These are phyloP conservation scores for Beauveria brongniartii DNA, from an alignment of 2,329 filamentous ascomycete species.

Conservation along the genomic window DNA sequence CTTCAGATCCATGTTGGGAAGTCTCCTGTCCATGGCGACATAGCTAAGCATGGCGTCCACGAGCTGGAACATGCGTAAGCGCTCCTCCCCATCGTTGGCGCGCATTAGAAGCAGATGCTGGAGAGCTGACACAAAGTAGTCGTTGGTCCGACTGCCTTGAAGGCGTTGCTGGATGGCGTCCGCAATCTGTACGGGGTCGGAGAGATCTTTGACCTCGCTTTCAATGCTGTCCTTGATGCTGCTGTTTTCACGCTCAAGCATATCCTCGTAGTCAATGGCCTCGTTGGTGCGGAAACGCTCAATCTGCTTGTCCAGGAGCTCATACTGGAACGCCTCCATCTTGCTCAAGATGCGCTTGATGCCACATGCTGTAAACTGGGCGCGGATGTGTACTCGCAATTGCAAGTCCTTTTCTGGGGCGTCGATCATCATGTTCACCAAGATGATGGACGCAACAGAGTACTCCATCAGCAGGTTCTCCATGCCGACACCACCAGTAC, in stretches of 20 bases:
- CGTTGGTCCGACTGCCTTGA: constrained; percentile 74
- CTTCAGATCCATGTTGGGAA: constrained; percentile 96
- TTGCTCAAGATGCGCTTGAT: constrained; percentile 90
- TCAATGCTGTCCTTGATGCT: constrained; percentile 85
- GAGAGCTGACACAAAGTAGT: constrained; percentile 92
- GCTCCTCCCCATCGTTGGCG: constrained; percentile 86
- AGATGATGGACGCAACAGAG: constrained; percentile 84
- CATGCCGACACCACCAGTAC: constrained; percentile 94
- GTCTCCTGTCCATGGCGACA: constrained; percentile 91
- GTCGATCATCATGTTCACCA: constrained; percentile 96
- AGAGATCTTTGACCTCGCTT: constrained; percentile 82
- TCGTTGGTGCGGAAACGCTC: constrained; percentile 90
- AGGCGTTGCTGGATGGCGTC: constrained; percentile 87
- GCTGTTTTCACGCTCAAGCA: constrained; percentile 83
- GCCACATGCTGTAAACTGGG: constrained; percentile 91
- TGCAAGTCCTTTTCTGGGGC: constrained; percentile 83
- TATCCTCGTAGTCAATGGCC: constrained; percentile 96
- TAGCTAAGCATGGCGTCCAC: constrained; percentile 99
- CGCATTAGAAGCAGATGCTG: constrained; percentile 91
- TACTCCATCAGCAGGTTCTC: constrained; percentile 99
- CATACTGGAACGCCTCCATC: constrained; percentile 98
- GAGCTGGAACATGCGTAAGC: constrained; percentile 90
- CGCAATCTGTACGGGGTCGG: constrained; percentile 84
- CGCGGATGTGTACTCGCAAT: constrained; percentile 85
- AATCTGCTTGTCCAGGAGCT: constrained; percentile 96